Conservation (phyloP, 2,329 filamentous ascomycete genomes). For the Ophiocordyceps camponoti-leonardi region DNA sequence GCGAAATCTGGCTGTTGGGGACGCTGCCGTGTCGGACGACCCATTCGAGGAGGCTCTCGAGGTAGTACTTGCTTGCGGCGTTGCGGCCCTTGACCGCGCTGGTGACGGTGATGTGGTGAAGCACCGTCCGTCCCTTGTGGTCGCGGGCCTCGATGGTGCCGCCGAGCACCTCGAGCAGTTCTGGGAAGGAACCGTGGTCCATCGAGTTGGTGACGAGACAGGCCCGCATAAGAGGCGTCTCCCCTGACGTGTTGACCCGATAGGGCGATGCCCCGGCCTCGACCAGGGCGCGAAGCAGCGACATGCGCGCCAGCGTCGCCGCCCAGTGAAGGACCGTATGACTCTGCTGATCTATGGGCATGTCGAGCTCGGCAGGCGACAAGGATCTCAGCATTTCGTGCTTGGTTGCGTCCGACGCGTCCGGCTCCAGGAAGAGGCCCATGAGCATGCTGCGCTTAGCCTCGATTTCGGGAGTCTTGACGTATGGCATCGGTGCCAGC, state of each 20-base stretch:
- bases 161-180: constrained; percentile 75
- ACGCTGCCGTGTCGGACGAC: constrained; percentile 71
- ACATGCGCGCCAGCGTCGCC: constrained; percentile 74
- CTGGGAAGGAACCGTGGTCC: constrained; percentile 78
- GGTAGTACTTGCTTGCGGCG: constrained; percentile 83
- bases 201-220: constrained; percentile 89
- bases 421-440: constrained; percentile 64
- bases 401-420: constrained; percentile 50
- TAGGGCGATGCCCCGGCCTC: constrained; percentile 73
- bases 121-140: constrained; percentile 72
- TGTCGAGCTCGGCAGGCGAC: constrained; percentile 67
- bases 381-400: constrained; percentile 65
- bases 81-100: constrained; percentile 90
- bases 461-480: constrained; percentile 48
- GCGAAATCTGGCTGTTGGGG: constrained; percentile 30
- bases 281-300: constrained; percentile 66
- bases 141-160: constrained; percentile 84
- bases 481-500: constrained; percentile 45
- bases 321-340: constrained; percentile 95
- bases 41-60: constrained; percentile 87
- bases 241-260: constrained; percentile 74
- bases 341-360: constrained; percentile 75
- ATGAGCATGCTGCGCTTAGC: constrained; percentile 69
- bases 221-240: constrained; percentile 85
- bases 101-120: constrained; percentile 92